A percentile compares a stretch with the other conserved stretches of the same genome.
Conservation (phyloP, 495 filamentous ascomycete species). For the Xeromyces bisporus region DNA sequence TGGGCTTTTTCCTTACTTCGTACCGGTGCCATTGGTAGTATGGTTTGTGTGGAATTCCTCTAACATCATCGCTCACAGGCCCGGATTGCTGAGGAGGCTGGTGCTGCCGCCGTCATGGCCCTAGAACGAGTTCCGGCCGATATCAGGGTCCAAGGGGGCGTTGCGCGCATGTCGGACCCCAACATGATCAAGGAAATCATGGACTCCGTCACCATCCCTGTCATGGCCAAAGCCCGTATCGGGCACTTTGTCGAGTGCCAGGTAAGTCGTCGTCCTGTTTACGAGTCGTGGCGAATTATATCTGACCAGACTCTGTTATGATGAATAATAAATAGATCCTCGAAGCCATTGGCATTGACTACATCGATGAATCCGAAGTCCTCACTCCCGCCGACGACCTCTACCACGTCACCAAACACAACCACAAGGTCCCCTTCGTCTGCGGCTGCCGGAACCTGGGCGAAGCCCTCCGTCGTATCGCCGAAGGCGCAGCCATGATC, state of each 20-base stretch:
- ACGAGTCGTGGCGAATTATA: background rate
- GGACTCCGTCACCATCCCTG: slow-evolving; percentile 90
- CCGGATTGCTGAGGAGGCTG: slow-evolving; percentile 92
- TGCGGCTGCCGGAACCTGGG: slow-evolving; percentile 93
- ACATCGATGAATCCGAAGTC: slow-evolving; percentile 95
- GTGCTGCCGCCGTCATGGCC: slow-evolving; percentile 93
- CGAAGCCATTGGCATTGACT: slow-evolving; percentile 86
- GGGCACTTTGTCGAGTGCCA: slow-evolving; percentile 96
- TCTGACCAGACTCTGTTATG: slow-evolving; percentile 3
- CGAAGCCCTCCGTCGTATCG: slow-evolving; percentile 81
- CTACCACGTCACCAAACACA: slow-evolving; percentile 81
- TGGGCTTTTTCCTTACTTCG: no score
- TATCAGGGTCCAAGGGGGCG: slow-evolving; percentile 82
- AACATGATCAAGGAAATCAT: slow-evolving; percentile 93
- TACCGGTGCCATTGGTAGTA: no score
- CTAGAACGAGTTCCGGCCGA: slow-evolving; percentile 95
- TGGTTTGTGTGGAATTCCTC: no score
- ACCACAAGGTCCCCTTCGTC: slow-evolving; percentile 78
- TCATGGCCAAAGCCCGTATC: slow-evolving; percentile 98
- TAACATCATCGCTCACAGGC: slow-evolving; percentile 31
- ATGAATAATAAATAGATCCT: slow-evolving; percentile 47
- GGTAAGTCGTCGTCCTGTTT: slow-evolving; percentile 24
- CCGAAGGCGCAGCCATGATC: slow-evolving; percentile 96
- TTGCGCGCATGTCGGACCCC: slow-evolving; percentile 94
- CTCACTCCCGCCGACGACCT: slow-evolving; percentile 83